Evolutionary conservation across 495 filamentous ascomycete genomes (phyloP).

Genomic region (Thozetella sp.): DNA sequence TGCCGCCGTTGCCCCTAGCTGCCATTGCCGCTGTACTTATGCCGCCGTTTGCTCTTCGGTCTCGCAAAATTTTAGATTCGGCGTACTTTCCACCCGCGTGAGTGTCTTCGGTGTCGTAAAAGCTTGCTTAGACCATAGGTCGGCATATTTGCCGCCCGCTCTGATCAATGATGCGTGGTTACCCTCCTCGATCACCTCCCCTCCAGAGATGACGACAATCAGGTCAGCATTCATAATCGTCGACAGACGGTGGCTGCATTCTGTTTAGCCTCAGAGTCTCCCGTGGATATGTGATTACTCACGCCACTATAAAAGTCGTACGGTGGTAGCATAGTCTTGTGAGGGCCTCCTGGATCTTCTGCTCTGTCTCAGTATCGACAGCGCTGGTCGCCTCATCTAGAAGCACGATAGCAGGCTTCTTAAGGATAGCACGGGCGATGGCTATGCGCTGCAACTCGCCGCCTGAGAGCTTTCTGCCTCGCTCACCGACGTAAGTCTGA

Average conservation of each 20-base stretch:
- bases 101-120: slow-evolving; percentile 52
- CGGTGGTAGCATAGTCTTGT: slow-evolving; percentile 53
- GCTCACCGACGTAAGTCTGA: slow-evolving; percentile 61
- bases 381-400: slow-evolving; percentile 60
- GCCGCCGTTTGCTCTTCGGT: no score
- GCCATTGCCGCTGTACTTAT: no score
- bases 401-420: slow-evolving; percentile 55
- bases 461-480: slow-evolving; percentile 70
- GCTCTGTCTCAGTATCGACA: slow-evolving; percentile 70
- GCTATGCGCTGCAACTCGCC: slow-evolving; percentile 78
- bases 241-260: slow-evolving; percentile 61
- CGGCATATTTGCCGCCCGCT: slow-evolving; percentile 57
- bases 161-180: slow-evolving; percentile 62
- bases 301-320: slow-evolving; percentile 67
- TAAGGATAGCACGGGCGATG: slow-evolving; percentile 67
- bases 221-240: slow-evolving; percentile 71
- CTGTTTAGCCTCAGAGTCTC: slow-evolving; percentile 12
- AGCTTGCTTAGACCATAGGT: slow-evolving; percentile 62
- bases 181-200: slow-evolving; percentile 65
- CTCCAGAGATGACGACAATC: slow-evolving; percentile 68
- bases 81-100: no score
- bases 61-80: no score
- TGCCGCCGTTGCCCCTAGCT: no score
- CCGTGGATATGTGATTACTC: slow-evolving; percentile 25
- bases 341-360: slow-evolving; percentile 70